Evolutionary conservation across 2,329 filamentous ascomycete genomes (phyloP).

Genomic region (Orbilia quercus): DNA sequence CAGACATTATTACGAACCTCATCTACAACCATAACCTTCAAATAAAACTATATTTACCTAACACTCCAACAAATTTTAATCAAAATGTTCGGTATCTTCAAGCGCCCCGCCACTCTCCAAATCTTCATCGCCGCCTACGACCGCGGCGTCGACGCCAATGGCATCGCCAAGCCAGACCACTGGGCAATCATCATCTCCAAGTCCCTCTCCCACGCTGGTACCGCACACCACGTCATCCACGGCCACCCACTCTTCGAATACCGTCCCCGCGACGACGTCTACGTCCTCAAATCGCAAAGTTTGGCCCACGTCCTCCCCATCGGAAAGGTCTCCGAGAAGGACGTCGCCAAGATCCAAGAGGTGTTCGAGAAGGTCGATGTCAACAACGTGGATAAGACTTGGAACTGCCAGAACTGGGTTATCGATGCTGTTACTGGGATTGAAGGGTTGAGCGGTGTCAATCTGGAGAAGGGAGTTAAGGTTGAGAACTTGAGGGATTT

Average conservation of each 20-base stretch:
- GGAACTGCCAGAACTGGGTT: slow-evolving; percentile 55
- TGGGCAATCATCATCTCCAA: slow-evolving; percentile 54
- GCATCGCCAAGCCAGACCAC: slow-evolving; percentile 51
- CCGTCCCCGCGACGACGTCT: slow-evolving; percentile 49
- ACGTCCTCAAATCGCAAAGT: slow-evolving; percentile 51
- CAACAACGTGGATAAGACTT: slow-evolving; percentile 45
- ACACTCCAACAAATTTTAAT: background rate
- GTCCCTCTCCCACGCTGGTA: slow-evolving; percentile 49
- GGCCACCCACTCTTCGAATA: slow-evolving; percentile 55
- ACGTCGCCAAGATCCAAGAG: slow-evolving; percentile 33
- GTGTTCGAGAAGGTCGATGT: slow-evolving; percentile 40
- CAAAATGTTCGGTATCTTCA: slow-evolving; percentile 53
- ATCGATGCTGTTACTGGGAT: slow-evolving; percentile 31
- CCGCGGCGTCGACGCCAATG: slow-evolving; percentile 48
- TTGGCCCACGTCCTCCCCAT: slow-evolving; percentile 47
- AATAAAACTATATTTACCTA: background rate
- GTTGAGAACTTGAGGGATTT: slow-evolving; percentile 44
- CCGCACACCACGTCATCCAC: slow-evolving; percentile 56
- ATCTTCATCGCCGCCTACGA: slow-evolving; percentile 54
- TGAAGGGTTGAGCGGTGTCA: slow-evolving; percentile 29
- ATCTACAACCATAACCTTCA: background rate
- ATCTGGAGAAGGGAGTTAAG: slow-evolving; percentile 46
- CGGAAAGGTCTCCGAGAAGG: slow-evolving; percentile 53
- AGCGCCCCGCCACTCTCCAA: slow-evolving; percentile 38
- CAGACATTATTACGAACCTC: slow-evolving; percentile 3